These are phyloP conservation scores for Phialophora chinensis DNA, from an alignment of 2,329 filamentous ascomycete species.

Conservation along the genomic window DNA sequence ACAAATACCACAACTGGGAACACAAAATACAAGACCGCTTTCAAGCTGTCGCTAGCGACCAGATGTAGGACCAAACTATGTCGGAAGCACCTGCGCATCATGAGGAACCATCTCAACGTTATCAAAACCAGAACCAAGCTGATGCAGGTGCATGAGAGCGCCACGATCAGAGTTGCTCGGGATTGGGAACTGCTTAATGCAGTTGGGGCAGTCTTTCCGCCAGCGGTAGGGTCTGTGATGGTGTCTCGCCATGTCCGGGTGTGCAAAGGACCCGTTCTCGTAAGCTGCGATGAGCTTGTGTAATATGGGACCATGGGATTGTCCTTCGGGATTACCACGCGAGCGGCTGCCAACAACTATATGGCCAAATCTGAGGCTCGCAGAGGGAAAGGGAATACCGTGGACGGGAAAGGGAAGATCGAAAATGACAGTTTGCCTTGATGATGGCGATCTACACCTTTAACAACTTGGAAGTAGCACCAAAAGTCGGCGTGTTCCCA, in stretches of 20 bases:
- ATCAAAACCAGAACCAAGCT: conserved; percentile 64
- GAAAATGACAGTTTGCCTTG: background rate
- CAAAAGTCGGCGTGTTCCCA: background rate
- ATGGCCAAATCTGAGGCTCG: background rate
- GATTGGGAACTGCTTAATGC: conserved; percentile 36
- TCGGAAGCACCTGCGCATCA: conserved; percentile 75
- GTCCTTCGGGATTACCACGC: background rate
- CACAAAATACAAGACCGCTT: conserved; percentile 71
- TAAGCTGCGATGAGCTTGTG: background rate
- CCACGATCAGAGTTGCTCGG: conserved; percentile 48
- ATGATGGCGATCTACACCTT: background rate
- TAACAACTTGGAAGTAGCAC: background rate
- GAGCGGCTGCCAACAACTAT: background rate
- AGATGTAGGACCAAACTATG: conserved; percentile 77
- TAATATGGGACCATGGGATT: background rate
- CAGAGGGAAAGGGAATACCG: background rate
- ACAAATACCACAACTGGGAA: conserved; percentile 66
- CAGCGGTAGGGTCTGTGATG: background rate
- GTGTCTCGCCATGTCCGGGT: conserved; percentile 5
- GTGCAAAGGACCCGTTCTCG: conserved; percentile 6
- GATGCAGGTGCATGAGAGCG: conserved; percentile 54
- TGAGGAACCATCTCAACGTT: conserved; percentile 73
- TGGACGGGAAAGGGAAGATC: background rate
- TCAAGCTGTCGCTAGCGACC: conserved; percentile 74
- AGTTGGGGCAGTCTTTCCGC: conserved; percentile 6